A percentile compares a stretch with the other conserved stretches of the same genome.
phyloP scores from a whole-genome alignment of 768 basidiomycete genomes.

The Rhodotorula kratochvilovae region DNA sequence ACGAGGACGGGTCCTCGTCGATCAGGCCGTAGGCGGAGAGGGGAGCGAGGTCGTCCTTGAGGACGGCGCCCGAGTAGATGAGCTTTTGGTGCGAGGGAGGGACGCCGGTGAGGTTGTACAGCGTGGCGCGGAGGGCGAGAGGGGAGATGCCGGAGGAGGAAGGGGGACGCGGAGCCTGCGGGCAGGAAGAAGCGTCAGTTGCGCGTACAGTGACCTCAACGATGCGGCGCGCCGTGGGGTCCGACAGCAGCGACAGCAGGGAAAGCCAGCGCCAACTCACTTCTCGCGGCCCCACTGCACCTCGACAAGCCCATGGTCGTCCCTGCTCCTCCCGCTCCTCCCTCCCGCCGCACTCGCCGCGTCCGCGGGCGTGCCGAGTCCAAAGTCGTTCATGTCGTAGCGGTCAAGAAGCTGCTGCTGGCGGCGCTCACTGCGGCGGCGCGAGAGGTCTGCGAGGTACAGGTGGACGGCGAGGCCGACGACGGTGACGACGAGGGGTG shows the following conservation, averaged over 20 bases:
- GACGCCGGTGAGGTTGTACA: slow-evolving; percentile 73
- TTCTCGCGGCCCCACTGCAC: slow-evolving; percentile 44
- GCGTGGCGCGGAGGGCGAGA: slow-evolving; percentile 58
- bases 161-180: slow-evolving; percentile 56
- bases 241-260: too few species aligned
- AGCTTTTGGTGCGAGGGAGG: slow-evolving; percentile 63
- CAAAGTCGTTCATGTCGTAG: slow-evolving; percentile 6
- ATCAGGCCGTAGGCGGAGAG: slow-evolving; percentile 34
- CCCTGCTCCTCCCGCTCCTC: not conserved
- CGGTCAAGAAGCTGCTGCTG: not conserved
- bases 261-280: slow-evolving; percentile 17
- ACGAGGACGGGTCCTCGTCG: not conserved
- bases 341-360: not conserved
- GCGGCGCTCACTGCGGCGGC: not conserved
- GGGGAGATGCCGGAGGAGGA: slow-evolving; percentile 59
- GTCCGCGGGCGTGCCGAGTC: slow-evolving; percentile 6
- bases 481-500: slow-evolving; percentile 1
- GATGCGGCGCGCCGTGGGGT: not conserved
- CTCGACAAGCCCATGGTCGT: slow-evolving; percentile 25
- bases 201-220: slow-evolving; percentile 19
- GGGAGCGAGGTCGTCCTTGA: slow-evolving; percentile 72
- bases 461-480: slow-evolving; percentile 6
- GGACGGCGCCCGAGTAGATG: slow-evolving; percentile 81
- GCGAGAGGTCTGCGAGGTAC: not conserved
- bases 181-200: slow-evolving; percentile 1